Base-by-base conservation (phyloP, 495 filamentous ascomycete species). In the Tricharina praecox region DNA sequence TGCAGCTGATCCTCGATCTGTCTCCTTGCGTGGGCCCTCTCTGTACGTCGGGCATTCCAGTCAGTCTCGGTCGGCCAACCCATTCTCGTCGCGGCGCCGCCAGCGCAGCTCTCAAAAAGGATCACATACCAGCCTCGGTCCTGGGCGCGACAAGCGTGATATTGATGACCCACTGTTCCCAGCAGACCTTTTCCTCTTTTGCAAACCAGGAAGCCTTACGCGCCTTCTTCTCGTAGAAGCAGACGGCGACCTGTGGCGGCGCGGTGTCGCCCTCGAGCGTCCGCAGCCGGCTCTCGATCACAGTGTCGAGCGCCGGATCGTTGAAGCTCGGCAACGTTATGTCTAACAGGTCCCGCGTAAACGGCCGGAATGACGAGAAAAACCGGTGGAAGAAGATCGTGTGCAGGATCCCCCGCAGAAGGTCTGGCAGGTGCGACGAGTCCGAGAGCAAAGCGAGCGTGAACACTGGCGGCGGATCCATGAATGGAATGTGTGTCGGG, bases 381-480 rank as follows among this genome's bases (percentile, higher is more conserved):
- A 85, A 93, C 50, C 90, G 83, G 66, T 96, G 86, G 70, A 97
- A 97, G 78, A 96, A 97, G 61, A 97, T 93, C 33, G 88, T 90
- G 63, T 94, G 85, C 43, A 96, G 78, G 57, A 95, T 81, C 50
- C 90, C 88, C 75, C 87, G 84, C 23, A 96, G 74, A 18, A 97
- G 77, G 64, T 96, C 90, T 60, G 82, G 82, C 53, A 93, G 82
- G 53, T 77, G 80, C 21, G 70, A 71, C 37, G 79, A 81, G 62
- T 87, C 83, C 50, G 81, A 79, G 62, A 87, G 82, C 54, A 85
- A 78, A 64, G 88, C 82, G 61, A 88, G 71, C 50, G 80, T 78
- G 67, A 85, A 87, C 63, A 87, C 81, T 55, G 81, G 82, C 58
- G 81, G 76, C 59, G 70, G 71, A 64, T 67, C 58, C 58, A 61